phyloP scores from a whole-genome alignment of 1,284 basidiomycete genomes.

The Bondarzewia mesenterica region DNA sequence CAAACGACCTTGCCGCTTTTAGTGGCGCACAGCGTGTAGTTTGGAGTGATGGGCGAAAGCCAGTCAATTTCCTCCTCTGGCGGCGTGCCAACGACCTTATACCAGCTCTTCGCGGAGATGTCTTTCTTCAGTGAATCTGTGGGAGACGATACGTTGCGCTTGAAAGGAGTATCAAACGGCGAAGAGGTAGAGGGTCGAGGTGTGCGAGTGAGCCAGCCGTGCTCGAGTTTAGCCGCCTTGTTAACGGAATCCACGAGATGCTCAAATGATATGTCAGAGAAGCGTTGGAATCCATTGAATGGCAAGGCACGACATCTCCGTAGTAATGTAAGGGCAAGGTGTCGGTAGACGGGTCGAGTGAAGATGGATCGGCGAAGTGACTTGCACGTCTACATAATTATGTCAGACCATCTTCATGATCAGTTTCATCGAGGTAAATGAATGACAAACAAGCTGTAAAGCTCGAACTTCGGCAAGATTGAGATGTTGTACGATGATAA shows the following conservation, averaged over 20 bases:
- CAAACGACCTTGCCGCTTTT: slow-evolving; percentile 69
- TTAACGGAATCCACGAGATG: slow-evolving; percentile 53
- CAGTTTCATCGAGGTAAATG: too few relatives aligned
- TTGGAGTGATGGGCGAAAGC: slow-evolving; percentile 67
- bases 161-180: slow-evolving; percentile 9
- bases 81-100: slow-evolving; percentile 54
- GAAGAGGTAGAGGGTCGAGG: slow-evolving; percentile 35
- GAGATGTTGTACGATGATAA: slow-evolving; percentile 55
- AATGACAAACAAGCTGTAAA: slow-evolving; percentile 48
- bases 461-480: slow-evolving; percentile 48
- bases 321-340: slow-evolving; percentile 51
- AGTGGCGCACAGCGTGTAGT: slow-evolving; percentile 64
- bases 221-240: slow-evolving; percentile 50
- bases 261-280: slow-evolving; percentile 51
- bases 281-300: slow-evolving; percentile 56
- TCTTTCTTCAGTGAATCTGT: slow-evolving; percentile 5
- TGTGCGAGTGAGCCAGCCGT: slow-evolving; percentile 50
- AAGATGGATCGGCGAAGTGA: slow-evolving; percentile 48
- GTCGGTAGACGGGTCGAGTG: slow-evolving; percentile 57
- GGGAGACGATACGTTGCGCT: neutral
- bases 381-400: slow-evolving; percentile 44
- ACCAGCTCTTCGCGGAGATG: slow-evolving; percentile 31
- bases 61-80: slow-evolving; percentile 63
- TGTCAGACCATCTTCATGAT: too few relatives aligned
- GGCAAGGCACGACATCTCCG: slow-evolving; percentile 58